Base-by-base conservation (phyloP, 2,329 filamentous ascomycete species). In the Aurifilum marmelostoma region DNA sequence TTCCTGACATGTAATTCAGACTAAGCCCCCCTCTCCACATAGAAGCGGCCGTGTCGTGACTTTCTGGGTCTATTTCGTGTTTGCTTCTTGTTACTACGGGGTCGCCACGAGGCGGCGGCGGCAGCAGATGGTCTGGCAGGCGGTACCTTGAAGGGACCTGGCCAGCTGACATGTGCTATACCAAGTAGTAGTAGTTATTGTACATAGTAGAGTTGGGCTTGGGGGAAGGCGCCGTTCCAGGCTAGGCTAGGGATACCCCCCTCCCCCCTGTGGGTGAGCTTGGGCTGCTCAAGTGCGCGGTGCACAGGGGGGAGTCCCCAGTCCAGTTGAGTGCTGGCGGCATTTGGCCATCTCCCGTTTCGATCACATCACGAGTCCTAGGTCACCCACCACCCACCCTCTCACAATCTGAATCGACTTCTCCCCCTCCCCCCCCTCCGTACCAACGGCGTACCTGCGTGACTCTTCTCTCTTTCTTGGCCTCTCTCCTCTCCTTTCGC, bases 341-440 rank as follows among this genome's bases (percentile, higher is more conserved):
- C 39, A 37, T 47, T n/a, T 47, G 61, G 61, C 41, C 34, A 39
- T 41, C 59, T n/a, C 59, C 59, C 37, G 24, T 63, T 52, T n/a
- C 27, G 43, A 64, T 52, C 62, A 18, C 62, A 64, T 64, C 62
- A 64, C 62, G 62, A 64, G 62, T 54, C 47, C 62, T 37, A 18
- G 47, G 43, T 64, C 62, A 64, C 62, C 62, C 34, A 34, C 56
- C 34, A 11, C 16, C 32, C 56, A 18, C 14, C 29, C 18, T 37
- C 56, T 11, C 29, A 21, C 34, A 32, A n/a, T 18, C 56, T 18
- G 24, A 24, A n/a, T 39, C 56, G 14, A 8, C 6, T 18, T 29
- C 14, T 29, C 56, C 34, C 34, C 8, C 34, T 34, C 8, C 34
- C 34, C n/a, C 56, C 32, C 29, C 56, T 54, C 50, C 16, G 2